A percentile compares a stretch with the other conserved stretches of the same genome.
Evolutionary conservation across 1,284 basidiomycete genomes (phyloP).

Genomic region (Mycocalia duriaeana): DNA sequence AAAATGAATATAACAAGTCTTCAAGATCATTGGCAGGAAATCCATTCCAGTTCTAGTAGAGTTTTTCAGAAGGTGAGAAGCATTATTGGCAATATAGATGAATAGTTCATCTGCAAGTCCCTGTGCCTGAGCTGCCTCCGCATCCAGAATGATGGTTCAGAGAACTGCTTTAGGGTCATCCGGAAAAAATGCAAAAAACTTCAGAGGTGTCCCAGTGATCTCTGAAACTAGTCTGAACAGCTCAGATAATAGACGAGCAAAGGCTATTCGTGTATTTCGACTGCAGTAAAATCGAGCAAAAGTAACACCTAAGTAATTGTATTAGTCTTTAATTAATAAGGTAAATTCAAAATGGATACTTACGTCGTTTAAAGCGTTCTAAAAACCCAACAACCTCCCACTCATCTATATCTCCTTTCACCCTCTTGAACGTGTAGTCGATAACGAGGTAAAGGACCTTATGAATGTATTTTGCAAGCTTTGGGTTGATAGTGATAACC

Average conservation of each 20-base stretch:
- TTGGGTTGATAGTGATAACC: background rate
- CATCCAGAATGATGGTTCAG: conserved; percentile 6
- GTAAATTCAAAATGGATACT: background rate
- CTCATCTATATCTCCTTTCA: background rate
- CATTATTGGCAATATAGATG: conserved; percentile 3
- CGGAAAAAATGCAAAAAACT: conserved; percentile 6
- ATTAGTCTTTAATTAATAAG: background rate
- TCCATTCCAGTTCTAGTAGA: background rate
- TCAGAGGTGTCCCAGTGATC: conserved; percentile 3
- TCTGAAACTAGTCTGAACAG: conserved; percentile 4
- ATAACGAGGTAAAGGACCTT: background rate
- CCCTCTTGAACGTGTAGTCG: background rate
- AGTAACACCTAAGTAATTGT: conserved; percentile 3
- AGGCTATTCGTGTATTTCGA: conserved; percentile 2
- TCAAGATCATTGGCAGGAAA: conserved; percentile 3
- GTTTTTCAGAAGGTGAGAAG: background rate
- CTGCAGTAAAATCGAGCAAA: conserved; percentile 5
- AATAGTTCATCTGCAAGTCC: conserved; percentile 4
- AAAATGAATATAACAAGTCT: conserved; percentile 8
- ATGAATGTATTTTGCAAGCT: background rate
- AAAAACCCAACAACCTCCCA: background rate
- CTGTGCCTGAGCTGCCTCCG: conserved; percentile 6
- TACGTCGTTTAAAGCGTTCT: background rate
- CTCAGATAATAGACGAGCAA: conserved; percentile 3
- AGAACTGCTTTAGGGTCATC: conserved; percentile 1